A percentile compares a stretch with the other conserved stretches of the same genome.
These are phyloP conservation scores for Ottelia alismoides DNA, from an alignment of 106 monocot genomes.

Conservation along the genomic window DNA sequence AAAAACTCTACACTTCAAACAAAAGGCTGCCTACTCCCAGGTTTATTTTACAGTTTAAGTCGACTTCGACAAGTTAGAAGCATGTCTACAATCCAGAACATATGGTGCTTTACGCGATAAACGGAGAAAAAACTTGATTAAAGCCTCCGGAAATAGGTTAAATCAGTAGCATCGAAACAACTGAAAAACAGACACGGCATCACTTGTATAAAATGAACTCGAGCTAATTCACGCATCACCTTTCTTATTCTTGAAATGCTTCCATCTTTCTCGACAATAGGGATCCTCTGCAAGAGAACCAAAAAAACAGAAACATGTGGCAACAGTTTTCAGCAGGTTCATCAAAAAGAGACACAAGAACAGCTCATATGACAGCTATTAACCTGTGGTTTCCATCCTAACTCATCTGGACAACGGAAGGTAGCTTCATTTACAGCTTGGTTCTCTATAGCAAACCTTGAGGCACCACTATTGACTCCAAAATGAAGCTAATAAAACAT, in stretches of 20 bases:
- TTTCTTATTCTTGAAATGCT: conserved; percentile 7
- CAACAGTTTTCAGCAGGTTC: neutral
- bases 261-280: conserved; percentile 18
- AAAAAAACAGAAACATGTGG: neutral
- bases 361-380: neutral
- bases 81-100: no score
- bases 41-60: no score
- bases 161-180: no score
- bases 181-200: neutral
- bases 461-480: conserved; percentile 96
- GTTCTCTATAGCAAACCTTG: conserved; percentile 70
- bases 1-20: no score
- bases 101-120: no score
- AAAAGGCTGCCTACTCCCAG: no score
- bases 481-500: conserved; percentile 87
- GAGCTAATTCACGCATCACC: no score
- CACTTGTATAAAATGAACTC: no score
- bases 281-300: conserved; percentile 12
- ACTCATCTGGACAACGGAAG: conserved; percentile 86
- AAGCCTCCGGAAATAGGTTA: neutral
- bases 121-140: neutral
- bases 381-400: conserved; percentile 96
- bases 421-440: conserved; percentile 96
- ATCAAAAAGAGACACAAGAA: neutral
- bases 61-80: no score